These are phyloP conservation scores for Chamaecyparis obtusa DNA, from an alignment of 75 land plant genomes.

Conservation along the genomic window DNA sequence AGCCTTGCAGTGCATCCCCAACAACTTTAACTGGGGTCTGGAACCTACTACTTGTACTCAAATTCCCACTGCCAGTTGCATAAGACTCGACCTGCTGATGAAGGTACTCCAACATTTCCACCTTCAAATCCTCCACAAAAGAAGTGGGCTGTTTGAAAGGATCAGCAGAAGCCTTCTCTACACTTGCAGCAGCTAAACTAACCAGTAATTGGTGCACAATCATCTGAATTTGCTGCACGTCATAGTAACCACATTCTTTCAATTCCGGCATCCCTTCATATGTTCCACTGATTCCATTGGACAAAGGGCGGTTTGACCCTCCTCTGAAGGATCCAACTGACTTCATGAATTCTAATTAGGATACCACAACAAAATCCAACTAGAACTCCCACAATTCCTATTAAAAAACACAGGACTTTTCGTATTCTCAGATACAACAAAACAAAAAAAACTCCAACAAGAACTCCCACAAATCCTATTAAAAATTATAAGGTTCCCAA, in stretches of 20 bases:
- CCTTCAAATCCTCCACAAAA: constrained; percentile 26
- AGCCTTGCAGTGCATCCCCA: constrained; percentile 15
- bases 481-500: background rate
- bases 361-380: background rate
- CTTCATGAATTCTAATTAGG: background rate
- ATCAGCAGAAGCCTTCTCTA: constrained; percentile 47
- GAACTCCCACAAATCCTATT: no score
- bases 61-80: constrained; percentile 19
- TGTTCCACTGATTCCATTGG: background rate
- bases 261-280: constrained; percentile 3
- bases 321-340: background rate
- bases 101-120: constrained; percentile 35
- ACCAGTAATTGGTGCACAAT: constrained; percentile 26
- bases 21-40: constrained; percentile 13
- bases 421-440: background rate
- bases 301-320: background rate
- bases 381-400: background rate
- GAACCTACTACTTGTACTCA: background rate
- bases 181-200: constrained; percentile 38
- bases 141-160: constrained; percentile 37
- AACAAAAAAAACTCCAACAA: no score
- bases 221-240: constrained; percentile 32
- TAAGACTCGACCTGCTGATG: constrained; percentile 22
- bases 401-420: background rate
- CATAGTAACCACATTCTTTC: constrained; percentile 34